Percentiles rank a stretch among this genome's conserved stretches.
phyloP scores from a whole-genome alignment of 2,329 filamentous ascomycete species.

The Colletotrichum incanum region DNA sequence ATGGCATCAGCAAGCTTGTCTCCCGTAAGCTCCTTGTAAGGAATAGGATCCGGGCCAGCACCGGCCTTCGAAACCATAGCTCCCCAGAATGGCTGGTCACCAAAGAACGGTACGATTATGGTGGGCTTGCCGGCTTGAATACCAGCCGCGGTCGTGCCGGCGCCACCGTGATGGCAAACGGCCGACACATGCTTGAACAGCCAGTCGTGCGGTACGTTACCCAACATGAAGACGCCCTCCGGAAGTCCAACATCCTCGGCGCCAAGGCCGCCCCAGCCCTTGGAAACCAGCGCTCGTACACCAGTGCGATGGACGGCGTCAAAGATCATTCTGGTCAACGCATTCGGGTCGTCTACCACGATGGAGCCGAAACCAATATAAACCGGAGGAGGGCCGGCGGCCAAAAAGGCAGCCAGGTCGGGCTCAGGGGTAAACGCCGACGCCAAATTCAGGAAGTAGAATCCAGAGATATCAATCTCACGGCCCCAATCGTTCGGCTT shows the following conservation, averaged over 20 bases:
- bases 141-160: constrained; percentile 90
- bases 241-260: constrained; percentile 80
- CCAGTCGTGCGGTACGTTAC: constrained; percentile 92
- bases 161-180: constrained; percentile 90
- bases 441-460: constrained; percentile 81
- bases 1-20: constrained; percentile 79
- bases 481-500: constrained; percentile 84
- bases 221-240: constrained; percentile 85
- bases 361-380: constrained; percentile 91
- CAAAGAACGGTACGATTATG: constrained; percentile 89
- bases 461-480: constrained; percentile 82
- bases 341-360: constrained; percentile 82
- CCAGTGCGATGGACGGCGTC: constrained; percentile 78
- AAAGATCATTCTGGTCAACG: constrained; percentile 80
- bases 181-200: constrained; percentile 85
- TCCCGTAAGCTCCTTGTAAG: constrained; percentile 76
- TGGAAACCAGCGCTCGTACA: constrained; percentile 85
- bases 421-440: constrained; percentile 76
- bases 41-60: constrained; percentile 80
- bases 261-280: constrained; percentile 90
- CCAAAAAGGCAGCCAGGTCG: constrained; percentile 77
- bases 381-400: constrained; percentile 78
- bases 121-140: constrained; percentile 86
- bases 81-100: constrained; percentile 89
- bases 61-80: constrained; percentile 81